Evolutionary conservation across 164 flowering plant species (phyloP).

Genomic region (Stephania cephalantha): DNA sequence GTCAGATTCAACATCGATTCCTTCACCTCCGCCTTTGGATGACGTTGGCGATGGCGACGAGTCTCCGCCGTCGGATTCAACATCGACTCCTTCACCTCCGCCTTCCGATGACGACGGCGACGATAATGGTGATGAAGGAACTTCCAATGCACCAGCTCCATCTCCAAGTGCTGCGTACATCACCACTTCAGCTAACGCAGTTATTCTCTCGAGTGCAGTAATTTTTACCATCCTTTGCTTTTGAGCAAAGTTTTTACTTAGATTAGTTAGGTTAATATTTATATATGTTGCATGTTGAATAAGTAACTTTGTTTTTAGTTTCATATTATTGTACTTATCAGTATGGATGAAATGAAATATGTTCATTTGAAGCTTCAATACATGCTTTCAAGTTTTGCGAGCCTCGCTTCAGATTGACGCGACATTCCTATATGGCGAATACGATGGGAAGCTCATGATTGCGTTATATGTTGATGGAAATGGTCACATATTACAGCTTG

Average conservation of each 20-base stretch:
- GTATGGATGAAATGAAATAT: no score
- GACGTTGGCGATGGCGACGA: neutral
- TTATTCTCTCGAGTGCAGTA: neutral
- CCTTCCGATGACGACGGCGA: neutral
- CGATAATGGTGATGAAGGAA: neutral
- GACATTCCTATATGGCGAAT: no score
- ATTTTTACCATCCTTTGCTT: slow-evolving; percentile 2
- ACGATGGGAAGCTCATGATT: no score
- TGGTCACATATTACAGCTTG: no score
- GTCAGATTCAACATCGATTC: neutral
- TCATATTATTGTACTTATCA: no score
- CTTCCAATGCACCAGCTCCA: slow-evolving; percentile 9
- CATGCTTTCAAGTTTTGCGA: no score
- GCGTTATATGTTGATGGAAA: no score
- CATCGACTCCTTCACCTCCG: neutral
- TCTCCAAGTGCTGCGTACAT: neutral
- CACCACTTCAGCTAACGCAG: neutral
- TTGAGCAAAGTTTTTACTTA: neutral
- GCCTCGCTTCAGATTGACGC: no score
- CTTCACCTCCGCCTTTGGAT: neutral
- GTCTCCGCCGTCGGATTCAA: neutral
- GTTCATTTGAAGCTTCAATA: no score
- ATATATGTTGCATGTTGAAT: no score
- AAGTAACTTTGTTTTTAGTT: no score
- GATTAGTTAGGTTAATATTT: neutral